Evolutionary conservation across 306 rosid species (phyloP), one percentile per base, ranked within the genome.

Genomic region (Castanea crenata): DNA sequence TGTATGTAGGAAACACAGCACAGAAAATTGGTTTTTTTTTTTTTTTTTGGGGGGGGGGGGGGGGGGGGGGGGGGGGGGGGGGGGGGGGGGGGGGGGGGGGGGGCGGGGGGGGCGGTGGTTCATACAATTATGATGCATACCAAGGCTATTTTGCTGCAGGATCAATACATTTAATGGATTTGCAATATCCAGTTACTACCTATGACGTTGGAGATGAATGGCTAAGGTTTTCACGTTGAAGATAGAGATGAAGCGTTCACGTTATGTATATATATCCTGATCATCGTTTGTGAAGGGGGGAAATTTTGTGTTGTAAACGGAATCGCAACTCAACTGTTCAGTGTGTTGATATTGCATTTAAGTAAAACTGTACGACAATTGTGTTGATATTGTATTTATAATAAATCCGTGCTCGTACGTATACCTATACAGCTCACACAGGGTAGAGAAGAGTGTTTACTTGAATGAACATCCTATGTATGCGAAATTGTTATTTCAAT

Each of bases 161-260:
- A 49, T 70, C 61, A 61, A 69, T 35, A 78, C 27, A 29, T 25
- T 38, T 25, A 74, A 75, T 75, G 49, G 71, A 76, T 76, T 69
- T 67, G 38, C 46, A 56, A 13, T 71, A 61, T 15, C 21, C 81
- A 77, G 74, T 68, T 71, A 73, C 61, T 73, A 63, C 74, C 71
- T 76, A 73, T 68, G 68, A 75, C 67, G 78, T 64, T 72, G 73
- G 79, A 25, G 79, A 83, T 74, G 72, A 68, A 68, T 52, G 49
- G 71, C 73, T 76, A 35, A 67, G 72, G 49, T 64, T 69, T 76
- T 69, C 73, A 35, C 46, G 51, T 10, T 75, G 81, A 25, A 73
- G 76, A 73, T 74, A 61, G 54, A 49, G 16, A 49, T 12, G 52
- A 68, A 68, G 72, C 18, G 25, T 18, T 68, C 72, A 68, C 16